Evolutionary conservation across 164 flowering plant genomes (phyloP), one percentile per base, ranked within the genome.

Genomic region (Vitis rupestris): DNA sequence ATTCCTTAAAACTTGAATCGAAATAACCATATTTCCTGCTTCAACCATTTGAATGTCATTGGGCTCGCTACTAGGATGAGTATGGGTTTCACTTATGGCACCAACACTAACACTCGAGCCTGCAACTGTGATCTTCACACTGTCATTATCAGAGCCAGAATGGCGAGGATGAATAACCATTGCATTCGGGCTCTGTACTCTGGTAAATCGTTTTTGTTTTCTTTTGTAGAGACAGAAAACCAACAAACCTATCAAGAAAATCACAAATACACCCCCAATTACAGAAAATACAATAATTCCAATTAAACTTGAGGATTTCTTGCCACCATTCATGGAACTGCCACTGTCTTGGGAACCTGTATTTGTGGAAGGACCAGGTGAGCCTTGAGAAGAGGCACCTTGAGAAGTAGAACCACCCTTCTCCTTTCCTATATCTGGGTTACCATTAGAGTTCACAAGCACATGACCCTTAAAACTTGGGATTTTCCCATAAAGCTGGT

Each of bases 41-140:
- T 89, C 94, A 17, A 84, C 87, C 89, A 89, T 89, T 68, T 89
- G 92, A 57, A 85, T 80, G 65, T 87, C 86, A 37, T 81, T 79
- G 0, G 79, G 48, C 56, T 80, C 86, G 70, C 82, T 73, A 54
- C 84, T 62, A 4, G 84, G 79, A 61, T 70, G 29, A 3, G 81
- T 76, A 19, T 81, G 81, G 7, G 83, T 64, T 27, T 87, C 93
- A 60, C 86, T 80, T 7, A 83, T 37, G 10, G 82, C 85, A 51
- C 87, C 88, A 27, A 85, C 90, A 49, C 80, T 84, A 1, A 85
- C 83, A 67, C 86, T 89, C 11, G 90, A 86, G 8, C 88, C 89
- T 8, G 90, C 94, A 47, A 88, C 90, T 10, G 94, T 87, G 27
- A 89, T 86, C 83, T 89, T 87, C 66, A 89, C 80, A 55, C 89